Evolutionary conservation across 2,329 filamentous ascomycete genomes (phyloP).

Genomic region (Plectosphaerella cucumerina): DNA sequence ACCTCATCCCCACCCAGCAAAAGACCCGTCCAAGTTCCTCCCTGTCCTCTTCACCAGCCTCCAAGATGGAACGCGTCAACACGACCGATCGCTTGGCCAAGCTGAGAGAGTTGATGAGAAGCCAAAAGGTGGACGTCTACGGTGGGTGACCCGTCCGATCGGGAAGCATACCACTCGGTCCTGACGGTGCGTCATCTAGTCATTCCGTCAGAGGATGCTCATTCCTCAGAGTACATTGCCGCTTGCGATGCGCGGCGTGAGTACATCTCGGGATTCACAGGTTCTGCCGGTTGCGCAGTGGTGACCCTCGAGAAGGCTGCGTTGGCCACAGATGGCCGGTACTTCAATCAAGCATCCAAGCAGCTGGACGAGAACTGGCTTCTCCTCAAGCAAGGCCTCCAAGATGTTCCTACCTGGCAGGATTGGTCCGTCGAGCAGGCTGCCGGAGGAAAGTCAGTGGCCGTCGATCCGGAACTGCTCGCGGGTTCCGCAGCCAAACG

Average conservation of each 20-base stretch:
- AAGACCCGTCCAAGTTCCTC: too few species aligned
- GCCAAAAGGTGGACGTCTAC: constrained; percentile 86
- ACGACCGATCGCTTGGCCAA: constrained; percentile 71
- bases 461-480: constrained; percentile 85
- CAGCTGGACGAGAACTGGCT: constrained; percentile 91
- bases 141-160: constrained; percentile 48
- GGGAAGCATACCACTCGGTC: constrained; percentile 5
- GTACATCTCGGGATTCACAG: constrained; percentile 91
- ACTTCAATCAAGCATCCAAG: constrained; percentile 93
- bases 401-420: constrained; percentile 94
- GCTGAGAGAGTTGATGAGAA: constrained; percentile 81
- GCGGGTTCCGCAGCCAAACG: constrained; percentile 62
- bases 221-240: constrained; percentile 97
- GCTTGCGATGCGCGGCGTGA: constrained; percentile 88
- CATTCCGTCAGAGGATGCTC: constrained; percentile 93
- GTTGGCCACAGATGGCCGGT: constrained; percentile 90
- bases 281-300: constrained; percentile 90
- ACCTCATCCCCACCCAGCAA: too few species aligned
- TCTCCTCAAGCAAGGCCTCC: constrained; percentile 86
- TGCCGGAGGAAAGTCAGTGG: constrained; percentile 81
- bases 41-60: not conserved
- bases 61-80: constrained; percentile 71
- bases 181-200: constrained; percentile 53
- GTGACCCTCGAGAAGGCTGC: constrained; percentile 83
- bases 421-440: constrained; percentile 90